Evolutionary conservation across 192 early-diverging fungal genomes (phyloP).

Genomic region (Martensiomyces pterosporus): DNA sequence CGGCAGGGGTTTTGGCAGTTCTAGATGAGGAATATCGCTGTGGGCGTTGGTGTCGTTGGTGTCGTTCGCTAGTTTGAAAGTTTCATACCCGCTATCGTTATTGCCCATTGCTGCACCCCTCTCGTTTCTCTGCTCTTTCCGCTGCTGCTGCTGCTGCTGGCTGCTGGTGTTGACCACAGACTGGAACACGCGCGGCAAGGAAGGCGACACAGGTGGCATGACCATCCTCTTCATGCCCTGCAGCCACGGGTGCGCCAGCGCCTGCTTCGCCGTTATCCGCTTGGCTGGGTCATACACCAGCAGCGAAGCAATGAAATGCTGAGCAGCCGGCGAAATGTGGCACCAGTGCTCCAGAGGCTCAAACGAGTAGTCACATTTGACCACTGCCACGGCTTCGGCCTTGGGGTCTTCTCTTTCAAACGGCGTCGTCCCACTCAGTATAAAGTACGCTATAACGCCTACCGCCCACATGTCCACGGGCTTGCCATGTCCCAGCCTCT

Average conservation of each 20-base stretch:
- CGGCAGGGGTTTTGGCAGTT: not conserved
- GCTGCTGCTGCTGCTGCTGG: slow-evolving; percentile 2
- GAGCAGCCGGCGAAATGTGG: slow-evolving; percentile 56
- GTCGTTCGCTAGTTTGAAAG: too few relatives aligned
- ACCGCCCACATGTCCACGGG: slow-evolving; percentile 84
- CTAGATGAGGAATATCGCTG: too few relatives aligned
- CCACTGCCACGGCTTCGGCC: slow-evolving; percentile 56
- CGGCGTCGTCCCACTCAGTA: slow-evolving; percentile 69
- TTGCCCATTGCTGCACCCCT: too few relatives aligned
- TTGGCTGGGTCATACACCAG: slow-evolving; percentile 60
- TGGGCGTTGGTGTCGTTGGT: not conserved
- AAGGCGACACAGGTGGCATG: slow-evolving; percentile 5
- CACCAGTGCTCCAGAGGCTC: slow-evolving; percentile 61
- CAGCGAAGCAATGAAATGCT: slow-evolving; percentile 67
- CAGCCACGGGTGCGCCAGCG: slow-evolving; percentile 77
- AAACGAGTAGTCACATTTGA: slow-evolving; percentile 62
- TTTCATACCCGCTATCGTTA: too few relatives aligned
- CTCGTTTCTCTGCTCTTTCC: not conserved
- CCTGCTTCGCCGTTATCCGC: slow-evolving; percentile 73
- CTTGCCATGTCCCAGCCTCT: slow-evolving; percentile 57
- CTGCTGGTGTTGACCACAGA: not conserved
- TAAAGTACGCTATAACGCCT: slow-evolving; percentile 72
- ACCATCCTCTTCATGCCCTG: slow-evolving; percentile 3
- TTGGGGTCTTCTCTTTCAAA: slow-evolving; percentile 56
- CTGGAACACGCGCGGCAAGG: slow-evolving; percentile 7